Evolutionary conservation across 1,284 basidiomycete species (phyloP).

Genomic region (Phaffia rhodozyma): DNA sequence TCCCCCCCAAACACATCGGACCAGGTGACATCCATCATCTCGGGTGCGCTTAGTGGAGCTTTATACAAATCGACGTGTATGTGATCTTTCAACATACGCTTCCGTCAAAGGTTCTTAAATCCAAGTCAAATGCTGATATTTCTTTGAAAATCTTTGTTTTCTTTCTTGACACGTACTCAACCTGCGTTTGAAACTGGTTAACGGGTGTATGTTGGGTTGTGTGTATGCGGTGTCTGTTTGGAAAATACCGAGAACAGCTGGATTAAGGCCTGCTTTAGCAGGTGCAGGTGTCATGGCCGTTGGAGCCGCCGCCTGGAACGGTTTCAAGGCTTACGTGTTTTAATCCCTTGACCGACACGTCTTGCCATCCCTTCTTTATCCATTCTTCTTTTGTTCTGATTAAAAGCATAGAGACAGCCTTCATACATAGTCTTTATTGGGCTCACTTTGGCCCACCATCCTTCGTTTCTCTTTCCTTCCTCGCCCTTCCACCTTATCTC

Average conservation of each 20-base stretch:
- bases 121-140: too few species aligned
- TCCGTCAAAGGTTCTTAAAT: too few species aligned
- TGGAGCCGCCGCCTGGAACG: constrained; percentile 80
- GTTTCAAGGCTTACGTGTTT: constrained; percentile 58
- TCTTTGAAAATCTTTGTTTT: too few species aligned
- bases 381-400: not conserved
- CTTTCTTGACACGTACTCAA: too few species aligned
- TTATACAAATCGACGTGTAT: constrained; percentile 88
- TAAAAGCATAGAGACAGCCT: not conserved
- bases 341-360: constrained; percentile 17
- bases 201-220: not conserved
- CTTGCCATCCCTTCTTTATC: not conserved
- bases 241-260: constrained; percentile 46
- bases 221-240: not conserved
- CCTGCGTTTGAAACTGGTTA: constrained; percentile 15
- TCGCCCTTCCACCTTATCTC: not conserved
- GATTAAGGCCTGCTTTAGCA: constrained; percentile 73
- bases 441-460: not conserved
- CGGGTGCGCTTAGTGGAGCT: constrained; percentile 82
- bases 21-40: constrained; percentile 55
- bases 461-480: not conserved
- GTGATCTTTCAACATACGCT: constrained; percentile 22
- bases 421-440: not conserved
- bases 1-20: constrained; percentile 33
- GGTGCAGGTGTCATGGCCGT: constrained; percentile 81